Evolutionary conservation across 2,329 filamentous ascomycete species (phyloP).

Genomic region (Metarhizium sp.): DNA sequence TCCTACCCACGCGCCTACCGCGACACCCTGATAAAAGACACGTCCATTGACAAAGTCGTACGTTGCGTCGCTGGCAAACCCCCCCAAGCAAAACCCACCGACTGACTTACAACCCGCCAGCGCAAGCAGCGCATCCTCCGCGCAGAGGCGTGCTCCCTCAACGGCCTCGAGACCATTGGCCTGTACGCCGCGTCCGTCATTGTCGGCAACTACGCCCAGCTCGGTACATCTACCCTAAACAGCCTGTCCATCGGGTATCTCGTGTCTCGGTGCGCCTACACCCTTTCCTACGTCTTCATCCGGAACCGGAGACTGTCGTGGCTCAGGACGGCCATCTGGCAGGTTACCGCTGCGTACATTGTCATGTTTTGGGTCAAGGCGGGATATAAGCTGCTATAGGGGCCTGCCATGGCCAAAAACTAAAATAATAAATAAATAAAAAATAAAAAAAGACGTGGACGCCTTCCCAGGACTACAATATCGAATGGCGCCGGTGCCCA

Average conservation of each 20-base stretch:
- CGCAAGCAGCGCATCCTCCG: constrained; percentile 46
- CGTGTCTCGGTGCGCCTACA: constrained; percentile 28
- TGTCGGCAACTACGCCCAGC: constrained; percentile 34
- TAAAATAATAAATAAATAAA: too few species aligned
- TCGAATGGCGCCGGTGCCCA: too few species aligned
- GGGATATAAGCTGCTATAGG: constrained; percentile 15
- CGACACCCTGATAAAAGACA: constrained; percentile 21
- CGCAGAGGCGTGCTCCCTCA: constrained; percentile 38
- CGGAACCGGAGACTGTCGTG: constrained; percentile 28
- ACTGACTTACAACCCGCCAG: constrained; percentile 13
- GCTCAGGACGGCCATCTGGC: constrained; percentile 31
- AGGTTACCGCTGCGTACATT: constrained; percentile 21
- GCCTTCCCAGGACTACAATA: too few species aligned
- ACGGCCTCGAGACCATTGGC: constrained; percentile 35
- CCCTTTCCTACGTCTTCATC: constrained; percentile 32
- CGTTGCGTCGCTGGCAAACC: constrained; percentile 8
- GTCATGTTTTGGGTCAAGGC: constrained; percentile 32
- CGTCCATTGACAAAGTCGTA: constrained; percentile 19
- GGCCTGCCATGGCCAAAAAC: too few species aligned
- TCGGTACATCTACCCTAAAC: constrained; percentile 29
- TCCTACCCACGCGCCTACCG: constrained; percentile 27
- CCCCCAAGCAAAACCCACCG: background rate
- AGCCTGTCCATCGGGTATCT: constrained; percentile 29
- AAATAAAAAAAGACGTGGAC: too few species aligned
- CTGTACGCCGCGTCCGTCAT: constrained; percentile 33